Evolutionary conservation across 2,329 filamentous ascomycete species (phyloP).

Genomic region (Dendryphion nanum): DNA sequence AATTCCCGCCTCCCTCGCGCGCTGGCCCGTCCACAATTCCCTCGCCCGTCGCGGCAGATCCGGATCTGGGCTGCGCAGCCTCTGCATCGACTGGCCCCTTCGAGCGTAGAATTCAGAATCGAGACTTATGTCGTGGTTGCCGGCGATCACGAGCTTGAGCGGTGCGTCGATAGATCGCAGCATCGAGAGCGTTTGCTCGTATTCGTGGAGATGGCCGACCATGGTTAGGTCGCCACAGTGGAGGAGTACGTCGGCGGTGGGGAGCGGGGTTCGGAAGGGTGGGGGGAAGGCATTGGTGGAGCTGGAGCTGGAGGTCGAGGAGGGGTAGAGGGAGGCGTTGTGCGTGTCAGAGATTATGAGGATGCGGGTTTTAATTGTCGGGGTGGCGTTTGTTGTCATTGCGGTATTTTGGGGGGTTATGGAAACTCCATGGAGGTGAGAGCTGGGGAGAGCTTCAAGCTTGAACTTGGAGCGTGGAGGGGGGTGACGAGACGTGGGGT

Average conservation of each 20-base stretch:
- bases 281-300: too few relatives aligned
- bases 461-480: too few relatives aligned
- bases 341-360: slow-evolving; percentile 49
- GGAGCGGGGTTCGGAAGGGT: slow-evolving; percentile 43
- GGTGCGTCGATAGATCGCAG: slow-evolving; percentile 51
- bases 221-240: slow-evolving; percentile 61
- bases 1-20: slow-evolving; percentile 48
- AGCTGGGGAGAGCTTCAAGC: too few relatives aligned
- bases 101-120: slow-evolving; percentile 50
- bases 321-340: slow-evolving; percentile 12
- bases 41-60: slow-evolving; percentile 30
- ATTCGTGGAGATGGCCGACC: slow-evolving; percentile 49
- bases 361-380: slow-evolving; percentile 38
- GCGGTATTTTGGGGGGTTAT: too few relatives aligned
- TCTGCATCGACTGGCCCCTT: slow-evolving; percentile 26
- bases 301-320: slow-evolving; percentile 8
- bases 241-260: slow-evolving; percentile 53
- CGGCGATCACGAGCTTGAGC: slow-evolving; percentile 62
- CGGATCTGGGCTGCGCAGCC: slow-evolving; percentile 17
- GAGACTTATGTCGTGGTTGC: slow-evolving; percentile 62
- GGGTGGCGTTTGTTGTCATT: neutral
- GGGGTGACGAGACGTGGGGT: too few relatives aligned
- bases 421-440: too few relatives aligned
- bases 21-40: slow-evolving; percentile 48
- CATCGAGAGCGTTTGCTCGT: slow-evolving; percentile 47